Base-by-base conservation (phyloP, 2,329 filamentous ascomycete species). In the Aspergillus fischeri region DNA sequence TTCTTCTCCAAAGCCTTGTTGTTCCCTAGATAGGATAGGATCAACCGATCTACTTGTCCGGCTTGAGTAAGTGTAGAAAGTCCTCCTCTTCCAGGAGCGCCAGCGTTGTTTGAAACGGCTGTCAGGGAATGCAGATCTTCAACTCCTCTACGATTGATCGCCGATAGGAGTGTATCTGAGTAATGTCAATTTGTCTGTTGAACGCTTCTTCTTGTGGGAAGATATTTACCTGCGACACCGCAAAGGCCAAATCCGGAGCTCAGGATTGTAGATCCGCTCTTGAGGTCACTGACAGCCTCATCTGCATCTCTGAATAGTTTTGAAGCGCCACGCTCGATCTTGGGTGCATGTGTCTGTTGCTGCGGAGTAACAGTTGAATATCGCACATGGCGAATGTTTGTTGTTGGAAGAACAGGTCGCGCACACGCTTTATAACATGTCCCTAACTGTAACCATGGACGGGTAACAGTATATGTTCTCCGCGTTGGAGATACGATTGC, bases 211-310 rank as follows among this genome's bases (percentile, higher is more conserved):
- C 44, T 14, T 38, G 32, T 38, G 32, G 11, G 21, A 20, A 21
- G 3, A 11, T 51, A 66, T 77, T 54, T 75, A 86, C 85, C 83
- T 54, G 86, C 85, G 20, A 92, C 87, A 62, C 90, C 90, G 64
- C 88, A 92, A 11, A 93, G 81, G n/a, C 90, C 90, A 71, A 93
- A 93, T 1, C 90, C 90, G 17, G 89, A 87, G 68, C 89, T 91
- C 55, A 93, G 78, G 38, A 93, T 79, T 0, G 84, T 89, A 10
- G 85, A 86, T 54, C 89, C 84, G 65, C 88, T 87, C 69, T 86
- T 79, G 56, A 92, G 77, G 68, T 91, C 89, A 2, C 84, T 82
- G 44, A 92, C 83, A 5, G 89, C 89, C 45, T 84, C 84, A 60
- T 88, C 86, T 20, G 88, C 87, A 65, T 70, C 66, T 49, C 70